These are phyloP conservation scores for Umbelopsis sp. DNA, from an alignment of 371 early-diverging fungal genomes.

Conservation along the genomic window DNA sequence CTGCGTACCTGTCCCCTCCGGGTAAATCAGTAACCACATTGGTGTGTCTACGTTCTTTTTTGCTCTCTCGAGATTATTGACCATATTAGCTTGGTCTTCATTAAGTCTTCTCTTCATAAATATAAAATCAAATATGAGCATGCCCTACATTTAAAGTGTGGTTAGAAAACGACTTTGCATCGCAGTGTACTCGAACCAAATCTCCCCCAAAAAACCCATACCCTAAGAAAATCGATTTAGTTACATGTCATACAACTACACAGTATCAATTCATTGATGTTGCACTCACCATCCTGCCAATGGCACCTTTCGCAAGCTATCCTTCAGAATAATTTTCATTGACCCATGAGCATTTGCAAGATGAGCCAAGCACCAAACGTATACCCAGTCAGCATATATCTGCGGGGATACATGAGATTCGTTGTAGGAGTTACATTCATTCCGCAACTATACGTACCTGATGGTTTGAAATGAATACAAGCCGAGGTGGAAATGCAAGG, in stretches of 20 bases:
- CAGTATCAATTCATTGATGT: background rate
- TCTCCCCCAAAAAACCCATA: background rate
- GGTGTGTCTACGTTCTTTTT: constrained; percentile 47
- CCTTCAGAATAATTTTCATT: constrained; percentile 86
- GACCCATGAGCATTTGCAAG: constrained; percentile 70
- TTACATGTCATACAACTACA: background rate
- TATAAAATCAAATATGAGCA: constrained; percentile 87
- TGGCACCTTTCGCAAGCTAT: constrained; percentile 75
- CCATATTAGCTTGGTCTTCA: constrained; percentile 66
- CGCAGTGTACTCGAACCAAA: too few species aligned
- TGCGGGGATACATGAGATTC: constrained; percentile 19
- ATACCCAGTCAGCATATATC: constrained; percentile 92
- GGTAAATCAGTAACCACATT: constrained; percentile 89
- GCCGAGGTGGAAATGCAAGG: constrained; percentile 48
- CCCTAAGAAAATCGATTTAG: constrained; percentile 1
- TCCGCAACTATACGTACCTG: constrained; percentile 48
- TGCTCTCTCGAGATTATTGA: constrained; percentile 40
- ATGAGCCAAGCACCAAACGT: constrained; percentile 79
- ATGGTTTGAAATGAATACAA: constrained; percentile 77
- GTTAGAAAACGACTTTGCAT: background rate
- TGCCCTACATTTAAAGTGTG: constrained; percentile 60
- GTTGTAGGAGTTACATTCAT: background rate
- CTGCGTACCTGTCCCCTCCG: constrained; percentile 80
- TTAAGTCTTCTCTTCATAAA: constrained; percentile 83
- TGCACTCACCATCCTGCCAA: constrained; percentile 77